phyloP scores from a whole-genome alignment of 2,329 filamentous ascomycete genomes.

The Cladobotryum mycophilum region DNA sequence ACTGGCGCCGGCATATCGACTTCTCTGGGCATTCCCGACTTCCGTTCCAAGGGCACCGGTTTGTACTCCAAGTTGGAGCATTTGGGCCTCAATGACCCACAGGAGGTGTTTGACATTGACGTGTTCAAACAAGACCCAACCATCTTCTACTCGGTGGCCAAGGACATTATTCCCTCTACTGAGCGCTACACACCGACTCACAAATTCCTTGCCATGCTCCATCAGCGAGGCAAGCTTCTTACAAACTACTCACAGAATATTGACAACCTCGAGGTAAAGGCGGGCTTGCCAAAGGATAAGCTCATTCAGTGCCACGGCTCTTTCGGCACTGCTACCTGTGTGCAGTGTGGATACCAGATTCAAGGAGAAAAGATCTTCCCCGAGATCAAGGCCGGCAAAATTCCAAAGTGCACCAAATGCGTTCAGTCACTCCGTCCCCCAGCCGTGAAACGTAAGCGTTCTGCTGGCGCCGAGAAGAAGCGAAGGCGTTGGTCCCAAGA shows the following conservation, averaged over 20 bases:
- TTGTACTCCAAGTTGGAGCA: slow-evolving; percentile 81
- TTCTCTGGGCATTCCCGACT: slow-evolving; percentile 93
- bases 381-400: slow-evolving; percentile 67
- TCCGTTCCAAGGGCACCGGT: slow-evolving; percentile 86
- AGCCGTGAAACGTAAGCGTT: slow-evolving; percentile 34
- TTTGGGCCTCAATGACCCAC: slow-evolving; percentile 73
- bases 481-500: slow-evolving; percentile 33
- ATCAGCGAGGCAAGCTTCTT: slow-evolving; percentile 80
- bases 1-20: slow-evolving; percentile 97
- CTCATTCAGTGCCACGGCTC: slow-evolving; percentile 95
- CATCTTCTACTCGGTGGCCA: slow-evolving; percentile 87
- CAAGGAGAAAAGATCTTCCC: slow-evolving; percentile 71
- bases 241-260: slow-evolving; percentile 99
- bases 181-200: slow-evolving; percentile 86
- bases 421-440: slow-evolving; percentile 39
- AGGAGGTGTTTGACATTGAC: slow-evolving; percentile 90
- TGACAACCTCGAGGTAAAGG: slow-evolving; percentile 86
- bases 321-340: slow-evolving; percentile 85
- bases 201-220: slow-evolving; percentile 83
- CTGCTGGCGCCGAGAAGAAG: slow-evolving; percentile 35
- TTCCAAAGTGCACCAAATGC: slow-evolving; percentile 74
- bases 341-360: slow-evolving; percentile 71
- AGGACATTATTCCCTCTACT: slow-evolving; percentile 78
- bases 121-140: slow-evolving; percentile 80
- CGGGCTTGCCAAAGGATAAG: slow-evolving; percentile 73